Conservation (phyloP, 495 filamentous ascomycete genomes). For the Glarea lozoyensis region DNA sequence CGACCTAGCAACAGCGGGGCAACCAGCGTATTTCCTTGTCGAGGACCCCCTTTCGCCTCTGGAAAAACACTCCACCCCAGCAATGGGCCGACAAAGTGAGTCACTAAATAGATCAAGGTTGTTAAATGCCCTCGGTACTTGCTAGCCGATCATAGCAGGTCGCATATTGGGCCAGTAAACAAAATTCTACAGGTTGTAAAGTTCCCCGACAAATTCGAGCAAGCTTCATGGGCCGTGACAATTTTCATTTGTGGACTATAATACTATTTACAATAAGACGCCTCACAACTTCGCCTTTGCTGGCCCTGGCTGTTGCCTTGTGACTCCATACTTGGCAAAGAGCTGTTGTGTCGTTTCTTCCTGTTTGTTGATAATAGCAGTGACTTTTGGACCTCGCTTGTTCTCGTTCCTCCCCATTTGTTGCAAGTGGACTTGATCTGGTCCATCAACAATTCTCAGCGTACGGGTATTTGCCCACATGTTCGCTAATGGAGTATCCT, state of each 20-base stretch:
- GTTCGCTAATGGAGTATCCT: slow-evolving; percentile 81
- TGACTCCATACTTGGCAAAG: slow-evolving; percentile 51
- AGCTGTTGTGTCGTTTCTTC: slow-evolving; percentile 53
- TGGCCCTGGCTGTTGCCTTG: slow-evolving; percentile 36
- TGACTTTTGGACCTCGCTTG: slow-evolving; percentile 52
- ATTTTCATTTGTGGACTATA: no score
- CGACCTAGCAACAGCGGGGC: neutral
- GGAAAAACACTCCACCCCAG: neutral
- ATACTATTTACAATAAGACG: slow-evolving; percentile 5
- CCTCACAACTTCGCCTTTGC: slow-evolving; percentile 40
- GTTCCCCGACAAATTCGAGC: no score
- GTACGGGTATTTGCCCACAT: slow-evolving; percentile 83
- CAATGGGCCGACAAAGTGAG: neutral
- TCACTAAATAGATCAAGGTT: neutral
- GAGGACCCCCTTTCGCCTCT: neutral
- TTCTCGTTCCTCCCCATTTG: slow-evolving; percentile 85
- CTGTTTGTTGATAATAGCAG: slow-evolving; percentile 56
- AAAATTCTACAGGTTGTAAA: no score
- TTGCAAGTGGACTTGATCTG: slow-evolving; percentile 89
- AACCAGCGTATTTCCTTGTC: no score
- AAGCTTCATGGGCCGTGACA: no score
- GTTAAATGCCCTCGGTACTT: no score
- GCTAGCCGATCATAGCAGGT: no score
- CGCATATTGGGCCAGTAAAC: no score
- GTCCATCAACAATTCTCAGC: slow-evolving; percentile 78